A percentile compares a stretch with the other conserved stretches of the same genome.
Conservation (phyloP, 2,329 filamentous ascomycete species). For the Xylariaceae sp. region DNA sequence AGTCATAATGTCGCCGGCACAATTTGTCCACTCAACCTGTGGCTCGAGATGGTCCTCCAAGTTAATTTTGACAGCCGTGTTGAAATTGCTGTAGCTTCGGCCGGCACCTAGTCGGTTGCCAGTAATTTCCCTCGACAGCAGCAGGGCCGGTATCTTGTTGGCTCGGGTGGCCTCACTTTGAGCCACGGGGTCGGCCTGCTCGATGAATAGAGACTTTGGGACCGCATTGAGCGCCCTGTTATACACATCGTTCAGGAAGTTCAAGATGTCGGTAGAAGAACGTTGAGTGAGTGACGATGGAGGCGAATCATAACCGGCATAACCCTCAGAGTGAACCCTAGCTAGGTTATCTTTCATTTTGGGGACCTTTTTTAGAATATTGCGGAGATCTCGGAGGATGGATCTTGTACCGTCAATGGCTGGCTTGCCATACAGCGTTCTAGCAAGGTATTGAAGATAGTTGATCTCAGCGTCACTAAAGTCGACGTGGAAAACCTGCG, state of each 20-base stretch:
- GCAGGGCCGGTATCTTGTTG: conserved; percentile 38
- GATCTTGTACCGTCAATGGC: conserved; percentile 10
- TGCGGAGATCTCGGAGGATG: conserved; percentile 26
- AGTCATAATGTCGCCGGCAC: conserved; percentile 58
- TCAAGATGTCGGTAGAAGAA: conserved; percentile 33
- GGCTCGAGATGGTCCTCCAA: conserved; percentile 51
- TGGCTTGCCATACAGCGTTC: conserved; percentile 24
- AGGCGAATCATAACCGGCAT: conserved; percentile 18
- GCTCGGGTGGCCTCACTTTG: conserved; percentile 30
- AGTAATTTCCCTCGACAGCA: conserved; percentile 47
- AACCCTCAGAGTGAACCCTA: conserved; percentile 20
- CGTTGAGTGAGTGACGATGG: conserved; percentile 28
- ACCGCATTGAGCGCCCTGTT: conserved; percentile 21
- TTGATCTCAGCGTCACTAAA: conserved; percentile 27
- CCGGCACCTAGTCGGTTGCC: conserved; percentile 43
- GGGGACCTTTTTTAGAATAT: conserved; percentile 29
- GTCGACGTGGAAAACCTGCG: conserved; percentile 30
- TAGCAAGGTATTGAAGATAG: conserved; percentile 27
- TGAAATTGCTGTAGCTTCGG: conserved; percentile 42
- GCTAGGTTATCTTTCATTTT: conserved; percentile 17
- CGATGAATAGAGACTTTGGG: conserved; percentile 32
- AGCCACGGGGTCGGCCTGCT: conserved; percentile 30
- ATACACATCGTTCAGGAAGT: conserved; percentile 38
- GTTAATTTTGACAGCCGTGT: conserved; percentile 41
- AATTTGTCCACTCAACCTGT: conserved; percentile 54